A percentile compares a stretch with the other conserved stretches of the same genome.
Evolutionary conservation across 2,329 filamentous ascomycete genomes (phyloP).

Genomic region (Lachnellula hyalina): DNA sequence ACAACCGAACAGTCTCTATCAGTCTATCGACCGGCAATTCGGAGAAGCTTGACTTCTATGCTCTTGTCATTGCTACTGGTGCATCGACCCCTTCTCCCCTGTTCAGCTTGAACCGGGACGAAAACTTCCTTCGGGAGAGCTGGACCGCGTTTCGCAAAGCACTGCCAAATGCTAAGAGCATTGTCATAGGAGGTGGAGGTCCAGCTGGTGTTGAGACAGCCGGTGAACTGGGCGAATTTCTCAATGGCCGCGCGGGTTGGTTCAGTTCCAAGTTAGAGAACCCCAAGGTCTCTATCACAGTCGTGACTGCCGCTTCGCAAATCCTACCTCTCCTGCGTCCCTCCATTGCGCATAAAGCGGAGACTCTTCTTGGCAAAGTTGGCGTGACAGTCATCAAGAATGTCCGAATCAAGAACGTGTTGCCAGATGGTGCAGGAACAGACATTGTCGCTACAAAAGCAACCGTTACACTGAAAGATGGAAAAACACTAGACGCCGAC

Average conservation of each 20-base stretch:
- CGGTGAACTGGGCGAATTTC: slow-evolving; percentile 45
- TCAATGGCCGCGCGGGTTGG: slow-evolving; percentile 42
- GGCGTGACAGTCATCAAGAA: slow-evolving; percentile 44
- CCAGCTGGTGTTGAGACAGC: slow-evolving; percentile 42
- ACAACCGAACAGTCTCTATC: slow-evolving; percentile 32
- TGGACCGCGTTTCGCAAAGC: slow-evolving; percentile 38
- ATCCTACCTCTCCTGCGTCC: slow-evolving; percentile 39
- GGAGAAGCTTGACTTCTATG: slow-evolving; percentile 34
- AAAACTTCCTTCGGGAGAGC: slow-evolving; percentile 28
- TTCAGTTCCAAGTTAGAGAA: slow-evolving; percentile 30
- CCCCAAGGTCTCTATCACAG: slow-evolving; percentile 39
- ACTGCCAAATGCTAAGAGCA: slow-evolving; percentile 36
- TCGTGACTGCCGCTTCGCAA: slow-evolving; percentile 36
- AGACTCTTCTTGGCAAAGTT: slow-evolving; percentile 37
- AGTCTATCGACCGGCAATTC: slow-evolving; percentile 4
- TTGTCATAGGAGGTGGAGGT: slow-evolving; percentile 42
- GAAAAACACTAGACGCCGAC: slow-evolving; percentile 37
- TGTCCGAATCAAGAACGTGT: slow-evolving; percentile 33
- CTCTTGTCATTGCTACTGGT: slow-evolving; percentile 46
- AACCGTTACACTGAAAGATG: slow-evolving; percentile 37
- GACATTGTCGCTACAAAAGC: slow-evolving; percentile 26
- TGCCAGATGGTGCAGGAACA: slow-evolving; percentile 29
- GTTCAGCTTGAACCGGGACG: slow-evolving; percentile 35
- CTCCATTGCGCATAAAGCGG: slow-evolving; percentile 37
- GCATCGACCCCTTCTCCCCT: slow-evolving; percentile 41